Conservation (phyloP, 106 monocot species). For the Dioscorea dumetorum region DNA sequence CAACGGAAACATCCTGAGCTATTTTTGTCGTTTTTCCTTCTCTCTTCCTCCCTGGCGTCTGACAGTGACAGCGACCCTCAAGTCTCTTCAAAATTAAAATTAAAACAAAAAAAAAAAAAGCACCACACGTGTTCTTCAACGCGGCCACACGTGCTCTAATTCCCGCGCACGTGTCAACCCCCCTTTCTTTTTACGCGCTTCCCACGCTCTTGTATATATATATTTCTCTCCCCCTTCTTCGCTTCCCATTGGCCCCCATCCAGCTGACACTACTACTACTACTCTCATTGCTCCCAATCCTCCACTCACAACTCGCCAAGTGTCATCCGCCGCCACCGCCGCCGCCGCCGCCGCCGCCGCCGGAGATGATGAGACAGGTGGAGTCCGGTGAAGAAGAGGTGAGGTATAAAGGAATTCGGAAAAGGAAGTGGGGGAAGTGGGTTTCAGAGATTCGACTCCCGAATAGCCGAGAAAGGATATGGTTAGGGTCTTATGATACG, state of each 20-base stretch:
- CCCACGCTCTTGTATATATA: not conserved
- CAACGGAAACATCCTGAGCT: no score
- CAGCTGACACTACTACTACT: not conserved
- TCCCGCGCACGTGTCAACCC: no score
- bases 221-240: not conserved
- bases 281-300: not conserved
- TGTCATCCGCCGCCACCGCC: not conserved
- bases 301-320: not conserved
- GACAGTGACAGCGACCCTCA: no score
- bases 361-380: not conserved
- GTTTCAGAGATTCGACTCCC: conserved; percentile 76
- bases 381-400: not conserved
- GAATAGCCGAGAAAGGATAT: conserved; percentile 53
- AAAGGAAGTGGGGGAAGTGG: conserved; percentile 67
- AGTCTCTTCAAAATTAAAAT: no score
- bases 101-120: no score
- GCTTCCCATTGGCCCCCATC: not conserved
- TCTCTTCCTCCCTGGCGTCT: no score
- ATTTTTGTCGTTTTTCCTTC: no score
- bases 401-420: conserved; percentile 46
- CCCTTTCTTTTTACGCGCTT: not conserved
- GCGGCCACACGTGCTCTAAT: no score
- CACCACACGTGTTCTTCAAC: no score
- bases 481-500: conserved; percentile 57
- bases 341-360: not conserved